phyloP scores from a whole-genome alignment of 2,329 filamentous ascomycete species.

The Emydomyces testavorans region DNA sequence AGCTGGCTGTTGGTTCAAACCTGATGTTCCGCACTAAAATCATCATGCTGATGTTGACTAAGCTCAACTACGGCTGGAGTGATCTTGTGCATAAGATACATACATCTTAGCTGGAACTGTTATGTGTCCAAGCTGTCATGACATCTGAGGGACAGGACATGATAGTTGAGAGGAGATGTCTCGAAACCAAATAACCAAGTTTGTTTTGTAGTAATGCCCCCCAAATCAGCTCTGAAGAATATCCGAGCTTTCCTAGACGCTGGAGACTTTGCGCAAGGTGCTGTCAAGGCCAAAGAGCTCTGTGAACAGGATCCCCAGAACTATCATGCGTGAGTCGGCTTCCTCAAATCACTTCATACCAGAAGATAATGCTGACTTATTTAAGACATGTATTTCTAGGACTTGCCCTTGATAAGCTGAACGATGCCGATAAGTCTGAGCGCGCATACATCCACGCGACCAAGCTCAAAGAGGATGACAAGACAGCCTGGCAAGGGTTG shows the following conservation, averaged over 20 bases:
- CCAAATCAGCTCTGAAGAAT: conserved; percentile 67
- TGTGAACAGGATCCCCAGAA: conserved; percentile 62
- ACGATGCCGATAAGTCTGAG: conserved; percentile 60
- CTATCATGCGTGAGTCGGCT: conserved; percentile 62
- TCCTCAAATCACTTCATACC: background rate
- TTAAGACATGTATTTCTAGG: conserved; percentile 74
- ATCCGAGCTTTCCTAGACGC: conserved; percentile 67
- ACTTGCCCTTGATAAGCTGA: conserved; percentile 68
- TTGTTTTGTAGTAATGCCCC: conserved; percentile 26
- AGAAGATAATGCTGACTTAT: conserved; percentile 10
- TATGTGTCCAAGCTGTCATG: too few species aligned
- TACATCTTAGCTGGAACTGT: too few species aligned
- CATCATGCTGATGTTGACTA: too few species aligned
- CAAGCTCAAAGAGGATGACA: conserved; percentile 58
- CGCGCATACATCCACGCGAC: conserved; percentile 63
- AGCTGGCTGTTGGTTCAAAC: too few species aligned
- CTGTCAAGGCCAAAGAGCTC: conserved; percentile 56
- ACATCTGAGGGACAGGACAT: background rate
- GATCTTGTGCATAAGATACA: too few species aligned
- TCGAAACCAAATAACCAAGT: background rate
- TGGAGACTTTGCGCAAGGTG: conserved; percentile 66
- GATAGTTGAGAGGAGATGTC: background rate
- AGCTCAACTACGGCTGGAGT: too few species aligned
- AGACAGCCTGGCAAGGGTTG: conserved; percentile 84
- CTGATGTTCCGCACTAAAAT: too few species aligned